These are phyloP conservation scores for Heritiera fomes DNA, from an alignment of 345 rosid genomes.

Conservation along the genomic window DNA sequence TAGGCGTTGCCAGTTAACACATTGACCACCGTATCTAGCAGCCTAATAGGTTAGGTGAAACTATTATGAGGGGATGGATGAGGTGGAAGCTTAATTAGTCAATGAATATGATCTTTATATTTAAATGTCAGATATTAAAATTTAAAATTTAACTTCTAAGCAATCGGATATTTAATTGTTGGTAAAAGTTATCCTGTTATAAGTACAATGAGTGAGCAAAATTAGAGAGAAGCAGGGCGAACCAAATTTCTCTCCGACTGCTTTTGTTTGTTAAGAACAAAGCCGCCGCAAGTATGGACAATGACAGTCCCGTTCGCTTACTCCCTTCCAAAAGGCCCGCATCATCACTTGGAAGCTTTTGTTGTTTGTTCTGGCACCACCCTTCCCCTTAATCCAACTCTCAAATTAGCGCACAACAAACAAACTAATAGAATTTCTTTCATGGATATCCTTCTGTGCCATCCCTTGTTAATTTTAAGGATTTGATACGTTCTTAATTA, in stretches of 20 bases:
- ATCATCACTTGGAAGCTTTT: constrained; percentile 71
- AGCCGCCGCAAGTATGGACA: constrained; percentile 80
- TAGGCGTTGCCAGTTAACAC: background rate
- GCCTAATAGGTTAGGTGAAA: background rate
- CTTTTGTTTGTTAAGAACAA: background rate
- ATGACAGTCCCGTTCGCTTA: constrained; percentile 64
- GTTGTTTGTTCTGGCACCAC: constrained; percentile 38
- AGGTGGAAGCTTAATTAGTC: background rate
- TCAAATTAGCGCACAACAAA: background rate
- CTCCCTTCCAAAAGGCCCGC: constrained; percentile 67
- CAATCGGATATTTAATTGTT: background rate
- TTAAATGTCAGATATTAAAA: no score
- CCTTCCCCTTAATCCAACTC: constrained; percentile 9
- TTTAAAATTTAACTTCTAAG: no score
- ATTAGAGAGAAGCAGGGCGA: background rate
- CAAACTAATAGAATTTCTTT: background rate
- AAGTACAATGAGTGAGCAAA: background rate
- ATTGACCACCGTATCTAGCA: background rate
- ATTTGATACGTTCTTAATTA: background rate
- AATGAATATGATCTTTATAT: background rate
- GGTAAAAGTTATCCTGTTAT: background rate
- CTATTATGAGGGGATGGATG: background rate
- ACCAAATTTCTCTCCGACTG: background rate
- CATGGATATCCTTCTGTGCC: constrained; percentile 13
- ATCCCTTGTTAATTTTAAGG: background rate